These are phyloP conservation scores for Pterula multifida DNA, from an alignment of 1,284 basidiomycete species.

Conservation along the genomic window DNA sequence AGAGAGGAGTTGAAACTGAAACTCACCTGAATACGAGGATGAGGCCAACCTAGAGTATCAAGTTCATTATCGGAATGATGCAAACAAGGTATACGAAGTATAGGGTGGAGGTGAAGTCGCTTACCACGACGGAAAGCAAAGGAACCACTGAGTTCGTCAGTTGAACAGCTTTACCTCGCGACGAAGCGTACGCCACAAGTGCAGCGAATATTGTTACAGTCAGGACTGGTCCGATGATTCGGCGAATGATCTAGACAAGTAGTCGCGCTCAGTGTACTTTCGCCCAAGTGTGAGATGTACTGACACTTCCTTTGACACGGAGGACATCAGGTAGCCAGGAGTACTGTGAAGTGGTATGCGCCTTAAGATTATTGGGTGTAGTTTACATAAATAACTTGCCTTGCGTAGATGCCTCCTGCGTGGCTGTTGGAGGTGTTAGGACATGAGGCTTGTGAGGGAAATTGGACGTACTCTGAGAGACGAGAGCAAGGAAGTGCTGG, in stretches of 20 bases:
- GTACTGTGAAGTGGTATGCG: constrained; percentile 35
- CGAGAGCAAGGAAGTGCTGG: neutral
- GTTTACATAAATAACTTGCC: too few relatives aligned
- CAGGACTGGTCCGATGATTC: constrained; percentile 68
- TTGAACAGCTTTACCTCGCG: constrained; percentile 38
- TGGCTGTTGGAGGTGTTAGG: neutral
- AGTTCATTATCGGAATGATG: constrained; percentile 1
- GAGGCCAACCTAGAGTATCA: constrained; percentile 50
- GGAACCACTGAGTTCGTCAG: constrained; percentile 72
- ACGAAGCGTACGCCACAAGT: constrained; percentile 44
- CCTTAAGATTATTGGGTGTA: too few relatives aligned
- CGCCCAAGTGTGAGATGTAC: constrained; percentile 13
- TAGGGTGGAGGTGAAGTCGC: too few relatives aligned
- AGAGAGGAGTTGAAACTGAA: constrained; percentile 4
- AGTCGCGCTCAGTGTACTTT: constrained; percentile 4
- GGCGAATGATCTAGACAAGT: constrained; percentile 40
- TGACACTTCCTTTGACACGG: constrained; percentile 65
- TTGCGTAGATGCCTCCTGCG: constrained; percentile 30
- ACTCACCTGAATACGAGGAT: constrained; percentile 66
- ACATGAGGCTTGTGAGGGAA: neutral
- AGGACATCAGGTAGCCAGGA: constrained; percentile 86
- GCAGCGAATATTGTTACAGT: constrained; percentile 71
- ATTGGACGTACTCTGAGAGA: neutral
- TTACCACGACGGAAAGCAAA: constrained; percentile 79
- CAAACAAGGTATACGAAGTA: too few relatives aligned